Evolutionary conservation across 768 basidiomycete genomes (phyloP).

Genomic region (Lentinus tigrinus): DNA sequence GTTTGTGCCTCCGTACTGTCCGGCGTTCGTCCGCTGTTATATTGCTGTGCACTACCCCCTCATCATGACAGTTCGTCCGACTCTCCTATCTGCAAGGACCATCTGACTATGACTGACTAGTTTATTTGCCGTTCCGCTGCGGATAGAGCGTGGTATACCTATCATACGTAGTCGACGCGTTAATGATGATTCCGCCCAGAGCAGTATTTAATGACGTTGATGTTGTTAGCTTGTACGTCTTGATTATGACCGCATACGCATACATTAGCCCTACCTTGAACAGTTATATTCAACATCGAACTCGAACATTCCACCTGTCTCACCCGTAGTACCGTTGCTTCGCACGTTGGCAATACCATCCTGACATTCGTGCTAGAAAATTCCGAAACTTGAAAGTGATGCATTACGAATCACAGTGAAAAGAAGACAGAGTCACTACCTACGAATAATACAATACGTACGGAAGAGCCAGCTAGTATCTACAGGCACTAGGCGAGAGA

Average conservation of each 20-base stretch:
- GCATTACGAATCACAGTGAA: background rate
- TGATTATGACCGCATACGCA: background rate
- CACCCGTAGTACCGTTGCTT: too few relatives aligned
- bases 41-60: conserved; percentile 2
- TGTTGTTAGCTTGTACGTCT: conserved; percentile 18
- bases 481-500: background rate
- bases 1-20: background rate
- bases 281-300: too few relatives aligned
- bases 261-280: too few relatives aligned
- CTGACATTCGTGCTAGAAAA: too few relatives aligned
- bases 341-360: too few relatives aligned
- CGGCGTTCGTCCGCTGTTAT: background rate
- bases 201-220: conserved; percentile 18
- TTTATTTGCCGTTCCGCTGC: background rate
- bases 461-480: background rate
- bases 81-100: conserved; percentile 7
- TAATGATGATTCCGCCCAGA: background rate
- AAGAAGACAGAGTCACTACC: background rate
- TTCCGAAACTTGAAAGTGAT: background rate
- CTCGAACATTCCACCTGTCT: too few relatives aligned
- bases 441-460: background rate
- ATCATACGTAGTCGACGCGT: background rate
- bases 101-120: background rate
- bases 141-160: conserved; percentile 14
- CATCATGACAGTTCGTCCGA: background rate